Base-by-base conservation (phyloP, 345 rosid genomes). In the Dipteronia dyeriana region DNA sequence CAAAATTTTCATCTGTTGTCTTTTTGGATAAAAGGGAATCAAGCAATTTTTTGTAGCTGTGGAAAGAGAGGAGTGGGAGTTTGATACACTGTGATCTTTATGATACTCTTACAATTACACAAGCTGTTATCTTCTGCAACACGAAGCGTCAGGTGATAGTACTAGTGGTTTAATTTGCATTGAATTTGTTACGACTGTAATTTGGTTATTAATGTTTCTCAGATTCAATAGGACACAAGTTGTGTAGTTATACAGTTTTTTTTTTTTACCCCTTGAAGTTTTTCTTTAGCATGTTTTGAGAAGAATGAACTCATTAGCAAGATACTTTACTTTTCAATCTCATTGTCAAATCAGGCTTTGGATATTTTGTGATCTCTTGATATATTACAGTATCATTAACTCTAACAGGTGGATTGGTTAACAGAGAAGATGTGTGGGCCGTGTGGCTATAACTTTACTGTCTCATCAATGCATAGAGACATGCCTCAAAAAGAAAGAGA, bases 51-150 rank as follows among this genome's bases (percentile, higher is more conserved):
- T 93, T 34, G 97, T 96, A 61, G 94, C 95, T 1, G 99, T 96
- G 79, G 99, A 96, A 89, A 88, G 86, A 66, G 99, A 96, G 82
- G 98, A 96, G 53, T 96, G 99, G 99, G 94, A 96, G 81, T 96
- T 96, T 84, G 99, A 96, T 82, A 96, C 99, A 4, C 85, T 96
- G 95, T 75, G 99, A 96, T 84, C 98, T 92, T 73, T 93, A 95
- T 84, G 99, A 95, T 76, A 95, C 99, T 57, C 94, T 95, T 29
- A 93, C 95, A 25, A 92, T 95, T 72, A 94, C 97, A 14, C 98
- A 91, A 84, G 98, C 99, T 78, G 97, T 95, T 85, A 93, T 95
- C 68, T 95, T 95, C 87, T 95, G 98, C 92, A 95, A 93, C 85
- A 95, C 97, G 9, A 95, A 93, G 85, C 82, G 94, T 76, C 93